Conservation (phyloP, 805 yeast species). For the Tetrapisispora phaffii region DNA sequence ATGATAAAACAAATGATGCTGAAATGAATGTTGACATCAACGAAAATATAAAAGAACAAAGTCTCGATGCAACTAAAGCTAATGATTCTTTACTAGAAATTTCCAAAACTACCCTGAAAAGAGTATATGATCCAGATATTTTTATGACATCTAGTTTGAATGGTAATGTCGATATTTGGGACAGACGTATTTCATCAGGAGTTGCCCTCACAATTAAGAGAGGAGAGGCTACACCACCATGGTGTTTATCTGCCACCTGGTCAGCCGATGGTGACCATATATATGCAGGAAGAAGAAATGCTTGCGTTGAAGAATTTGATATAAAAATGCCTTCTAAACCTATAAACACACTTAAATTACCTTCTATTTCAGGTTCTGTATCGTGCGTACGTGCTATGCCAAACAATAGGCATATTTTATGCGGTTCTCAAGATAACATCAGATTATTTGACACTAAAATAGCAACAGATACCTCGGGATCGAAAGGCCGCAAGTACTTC, state of each 20-base stretch:
- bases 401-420: constrained; percentile 64
- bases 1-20: neutral
- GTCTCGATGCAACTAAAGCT: neutral
- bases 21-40: constrained; percentile 1
- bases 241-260: constrained; percentile 91
- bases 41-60: constrained; percentile 2
- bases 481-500: constrained; percentile 48
- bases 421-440: constrained; percentile 86
- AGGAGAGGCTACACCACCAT: constrained; percentile 71
- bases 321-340: constrained; percentile 50
- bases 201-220: constrained; percentile 41
- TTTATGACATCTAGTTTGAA: constrained; percentile 77
- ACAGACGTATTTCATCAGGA: constrained; percentile 40
- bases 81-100: constrained; percentile 13
- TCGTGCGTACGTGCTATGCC: constrained; percentile 73
- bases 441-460: constrained; percentile 47
- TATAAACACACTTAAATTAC: constrained; percentile 56
- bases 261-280: constrained; percentile 69
- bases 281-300: constrained; percentile 83
- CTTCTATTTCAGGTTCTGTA: constrained; percentile 84
- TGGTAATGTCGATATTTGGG: constrained; percentile 80
- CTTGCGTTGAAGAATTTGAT: constrained; percentile 69
- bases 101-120: constrained; percentile 18
- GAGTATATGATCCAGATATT: constrained; percentile 36
- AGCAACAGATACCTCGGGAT: neutral